Evolutionary conservation across 2,329 filamentous ascomycete genomes (phyloP), one percentile per base, ranked within the genome.

Genomic region (Alternaria hordeiaustralica): DNA sequence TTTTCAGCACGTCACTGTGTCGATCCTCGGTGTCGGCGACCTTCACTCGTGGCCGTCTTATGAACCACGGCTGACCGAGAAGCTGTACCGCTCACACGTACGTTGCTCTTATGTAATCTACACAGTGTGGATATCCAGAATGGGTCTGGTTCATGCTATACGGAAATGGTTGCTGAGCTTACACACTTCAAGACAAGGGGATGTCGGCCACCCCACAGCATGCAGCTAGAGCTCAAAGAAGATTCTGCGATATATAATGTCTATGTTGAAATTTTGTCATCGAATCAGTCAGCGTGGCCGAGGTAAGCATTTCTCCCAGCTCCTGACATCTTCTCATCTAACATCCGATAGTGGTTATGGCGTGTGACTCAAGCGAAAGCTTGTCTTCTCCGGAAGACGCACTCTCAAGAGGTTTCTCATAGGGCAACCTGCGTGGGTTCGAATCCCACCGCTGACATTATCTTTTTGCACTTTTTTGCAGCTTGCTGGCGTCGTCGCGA

Each of bases 351-450:
- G 54, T 57, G 57, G 57, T 59, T 59, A 59, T 59, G 57, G 57
- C 57, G 57, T 59, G 57, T 59, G 57, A 59, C 57, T 59, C 57
- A 59, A 59, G 57, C 47, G 46, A 57, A 57, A 57, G 54, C 54
- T 57, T 57, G 36, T 54, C 43, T 44, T 54, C 28, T 30, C 12
- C 43, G n/a, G 23, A 43, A 54, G 46, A 28, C 36, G n/a, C 36
- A 54, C 23, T 49, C 25, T 47, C 45, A 55, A 36, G 55, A 30
- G 55, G 43, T 47, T 59, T 59, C 57, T 59, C 57, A 59, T 59
- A 44, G 57, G 57, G 57, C 57, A 59, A 59, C 57, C 57, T 44
- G 57, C 57, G 57, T 54, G 57, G 57, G 57, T 59, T 59, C 57
- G 57, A 59, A 26, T 59, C 57, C 57, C 57, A 54, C 57, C 47